Evolutionary conservation across 805 yeast genomes (phyloP).

Genomic region (Kregervanrija fluxuum): DNA sequence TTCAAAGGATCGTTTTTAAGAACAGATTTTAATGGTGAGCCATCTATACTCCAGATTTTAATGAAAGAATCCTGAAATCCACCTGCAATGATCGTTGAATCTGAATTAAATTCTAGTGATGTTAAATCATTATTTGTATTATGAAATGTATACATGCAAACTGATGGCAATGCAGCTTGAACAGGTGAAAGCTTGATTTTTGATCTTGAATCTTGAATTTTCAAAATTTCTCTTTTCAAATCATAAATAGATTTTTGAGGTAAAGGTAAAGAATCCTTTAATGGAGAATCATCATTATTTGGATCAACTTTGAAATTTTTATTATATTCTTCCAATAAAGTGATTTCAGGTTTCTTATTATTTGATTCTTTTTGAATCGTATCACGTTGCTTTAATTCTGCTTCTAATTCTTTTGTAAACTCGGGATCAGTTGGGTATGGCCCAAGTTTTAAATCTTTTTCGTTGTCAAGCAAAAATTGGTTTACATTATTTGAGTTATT

Average conservation of each 20-base stretch:
- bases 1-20: slow-evolving; percentile 48
- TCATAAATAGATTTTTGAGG: slow-evolving; percentile 80
- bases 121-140: slow-evolving; percentile 87
- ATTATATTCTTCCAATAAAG: slow-evolving; percentile 60
- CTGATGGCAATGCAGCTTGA: slow-evolving; percentile 85
- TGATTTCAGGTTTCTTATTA: slow-evolving; percentile 21
- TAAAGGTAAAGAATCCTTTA: slow-evolving; percentile 69
- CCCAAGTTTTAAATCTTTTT: slow-evolving; percentile 73
- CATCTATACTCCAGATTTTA: slow-evolving; percentile 90
- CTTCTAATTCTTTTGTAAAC: slow-evolving; percentile 73
- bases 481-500: slow-evolving; percentile 5
- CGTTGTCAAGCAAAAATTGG: slow-evolving; percentile 34
- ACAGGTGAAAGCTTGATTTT: slow-evolving; percentile 59
- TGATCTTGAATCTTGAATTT: slow-evolving; percentile 76
- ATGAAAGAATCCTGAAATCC: slow-evolving; percentile 92
- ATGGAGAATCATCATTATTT: slow-evolving; percentile 59
- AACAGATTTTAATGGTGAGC: slow-evolving; percentile 66
- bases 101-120: slow-evolving; percentile 80
- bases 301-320: slow-evolving; percentile 47
- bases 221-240: slow-evolving; percentile 67
- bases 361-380: slow-evolving; percentile 32
- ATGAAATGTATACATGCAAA: slow-evolving; percentile 97
- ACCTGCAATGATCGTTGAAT: slow-evolving; percentile 80
- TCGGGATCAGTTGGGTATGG: slow-evolving; percentile 82
- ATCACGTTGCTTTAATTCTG: slow-evolving; percentile 76